Percentiles rank a stretch among this genome's conserved stretches.
These are phyloP conservation scores for Clavispora santaluciae DNA, from an alignment of 805 yeast species.

Conservation along the genomic window DNA sequence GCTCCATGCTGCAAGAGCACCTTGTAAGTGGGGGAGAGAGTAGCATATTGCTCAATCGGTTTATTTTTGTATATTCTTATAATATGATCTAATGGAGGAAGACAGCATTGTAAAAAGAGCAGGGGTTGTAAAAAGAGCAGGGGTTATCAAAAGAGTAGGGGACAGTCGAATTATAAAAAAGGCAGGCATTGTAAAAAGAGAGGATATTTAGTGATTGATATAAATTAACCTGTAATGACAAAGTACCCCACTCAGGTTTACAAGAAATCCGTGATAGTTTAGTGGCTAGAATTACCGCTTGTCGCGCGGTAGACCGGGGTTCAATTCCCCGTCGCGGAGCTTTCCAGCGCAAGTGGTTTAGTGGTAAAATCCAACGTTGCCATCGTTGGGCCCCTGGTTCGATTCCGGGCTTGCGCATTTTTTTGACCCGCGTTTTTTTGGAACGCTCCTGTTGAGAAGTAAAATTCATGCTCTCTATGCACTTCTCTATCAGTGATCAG, in stretches of 20 bases:
- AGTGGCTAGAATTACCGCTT: constrained; percentile 23
- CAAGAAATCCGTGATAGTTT: constrained; percentile 18
- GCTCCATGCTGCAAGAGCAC: constrained; percentile 35
- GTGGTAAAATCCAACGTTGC: constrained; percentile 20
- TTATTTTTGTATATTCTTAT: background rate
- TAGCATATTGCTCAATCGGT: background rate
- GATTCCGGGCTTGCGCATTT: constrained; percentile 20
- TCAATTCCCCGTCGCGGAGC: constrained; percentile 23
- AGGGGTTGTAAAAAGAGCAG: too few relatives aligned
- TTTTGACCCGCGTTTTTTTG: constrained; percentile 1
- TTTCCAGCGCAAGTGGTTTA: constrained; percentile 16
- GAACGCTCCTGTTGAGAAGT: too few relatives aligned
- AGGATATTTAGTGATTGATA: too few relatives aligned
- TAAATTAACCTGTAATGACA: background rate
- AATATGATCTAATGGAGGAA: background rate
- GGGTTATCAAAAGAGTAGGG: too few relatives aligned
- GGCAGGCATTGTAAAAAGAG: too few relatives aligned
- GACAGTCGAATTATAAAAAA: too few relatives aligned
- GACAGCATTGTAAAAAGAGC: too few relatives aligned
- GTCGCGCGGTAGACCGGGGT: constrained; percentile 25
- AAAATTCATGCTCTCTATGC: too few relatives aligned
- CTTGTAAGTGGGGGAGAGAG: constrained; percentile 18
- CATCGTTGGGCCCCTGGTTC: constrained; percentile 21
- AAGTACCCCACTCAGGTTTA: background rate
- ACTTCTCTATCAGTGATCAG: too few relatives aligned